A percentile compares a stretch with the other conserved stretches of the same genome.
These are phyloP conservation scores for Aspergillus sergii DNA, from an alignment of 2,329 filamentous ascomycete species.

Conservation along the genomic window DNA sequence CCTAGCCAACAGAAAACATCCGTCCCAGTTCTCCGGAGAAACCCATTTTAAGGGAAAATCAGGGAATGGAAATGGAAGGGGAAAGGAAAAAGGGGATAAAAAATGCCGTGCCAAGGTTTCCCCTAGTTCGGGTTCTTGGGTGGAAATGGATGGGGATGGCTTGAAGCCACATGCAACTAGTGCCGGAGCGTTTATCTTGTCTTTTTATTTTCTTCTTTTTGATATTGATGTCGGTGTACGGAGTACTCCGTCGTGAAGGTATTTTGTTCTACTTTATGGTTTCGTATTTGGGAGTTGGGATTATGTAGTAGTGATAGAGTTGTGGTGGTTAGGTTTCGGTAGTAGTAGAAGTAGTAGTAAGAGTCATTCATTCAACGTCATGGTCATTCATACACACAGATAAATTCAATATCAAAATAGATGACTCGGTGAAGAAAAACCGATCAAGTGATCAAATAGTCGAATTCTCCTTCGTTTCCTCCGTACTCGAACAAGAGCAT, in stretches of 20 bases:
- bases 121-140: conserved; percentile 1
- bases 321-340: neutral
- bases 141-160: neutral
- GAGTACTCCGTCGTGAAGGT: too few species aligned
- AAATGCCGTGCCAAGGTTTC: conserved; percentile 1
- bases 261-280: too few species aligned
- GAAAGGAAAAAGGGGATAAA: neutral
- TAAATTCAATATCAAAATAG: neutral
- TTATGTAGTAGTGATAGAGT: neutral
- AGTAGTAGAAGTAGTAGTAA: too few species aligned
- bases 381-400: neutral
- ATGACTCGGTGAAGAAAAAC: neutral
- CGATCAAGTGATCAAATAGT: neutral
- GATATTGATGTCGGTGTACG: neutral
- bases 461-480: neutral
- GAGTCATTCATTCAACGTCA: neutral
- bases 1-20: neutral
- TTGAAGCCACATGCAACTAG: conserved; percentile 5
- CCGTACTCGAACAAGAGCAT: neutral
- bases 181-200: conserved; percentile 4
- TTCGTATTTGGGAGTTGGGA: neutral
- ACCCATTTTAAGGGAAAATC: neutral
- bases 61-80: neutral
- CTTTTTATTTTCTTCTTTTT: neutral
- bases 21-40: neutral